Evolutionary conservation across 768 basidiomycete genomes (phyloP), one percentile per base, ranked within the genome.

Genomic region (Boletus sp.): DNA sequence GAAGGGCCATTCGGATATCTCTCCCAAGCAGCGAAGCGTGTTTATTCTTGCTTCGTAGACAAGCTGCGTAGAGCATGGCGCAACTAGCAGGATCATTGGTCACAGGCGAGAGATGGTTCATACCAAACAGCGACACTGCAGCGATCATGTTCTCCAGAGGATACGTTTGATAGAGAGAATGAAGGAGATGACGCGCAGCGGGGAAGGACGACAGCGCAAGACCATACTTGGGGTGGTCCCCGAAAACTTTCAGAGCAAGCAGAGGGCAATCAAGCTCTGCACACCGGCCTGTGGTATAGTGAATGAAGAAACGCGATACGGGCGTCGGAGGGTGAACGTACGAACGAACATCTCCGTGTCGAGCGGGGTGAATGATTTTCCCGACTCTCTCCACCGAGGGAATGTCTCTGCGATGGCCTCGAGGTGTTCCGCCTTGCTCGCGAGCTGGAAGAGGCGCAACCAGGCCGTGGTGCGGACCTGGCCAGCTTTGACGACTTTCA

Each of bases 181-280:
- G 80, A 1, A 87, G 64, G 42, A 88, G 78, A 39, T 75, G 77
- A 5, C 79, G 84, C 1, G 78, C 86, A 2, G 78, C 81, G 0
- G 71, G 58, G 10, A 80, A 70, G 3, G 80, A 78, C 8, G 60
- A 52, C 14, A 88, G 74, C 21, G 72, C 65, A 17, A 88, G 58
- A 47, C 80, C 78, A 65, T 87, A 85, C 63, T 82, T 83, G 14
- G 83, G 73, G 53, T 78, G 84, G 63, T 88, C 72, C 21, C 81
- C 79, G 62, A 85, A 84, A 21, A 86, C 79, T 33, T 78, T 70
- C 13, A 89, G 71, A 4, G 85, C 84, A 37, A 87, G 75, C 25
- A 70, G 60, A 4, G 83, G 81, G 53, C 81, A 81, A 14, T 70
- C 63, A 1, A 87, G 76, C 60, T 85, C 77, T 55, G 79, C 74